phyloP scores from a whole-genome alignment of 2,329 filamentous ascomycete genomes.

The Aspergillus sp. region DNA sequence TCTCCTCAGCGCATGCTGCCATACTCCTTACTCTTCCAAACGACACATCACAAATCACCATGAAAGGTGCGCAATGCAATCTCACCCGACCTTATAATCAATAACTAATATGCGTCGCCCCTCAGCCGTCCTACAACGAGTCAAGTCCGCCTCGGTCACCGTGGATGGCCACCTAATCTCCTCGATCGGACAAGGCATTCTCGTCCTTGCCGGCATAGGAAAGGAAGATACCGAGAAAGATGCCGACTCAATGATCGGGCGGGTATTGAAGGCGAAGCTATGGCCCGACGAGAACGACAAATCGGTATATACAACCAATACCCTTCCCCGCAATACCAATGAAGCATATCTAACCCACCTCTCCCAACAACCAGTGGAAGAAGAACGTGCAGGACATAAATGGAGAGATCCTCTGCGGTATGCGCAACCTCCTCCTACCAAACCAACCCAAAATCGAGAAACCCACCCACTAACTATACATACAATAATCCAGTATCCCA shows the following conservation, averaged over 20 bases:
- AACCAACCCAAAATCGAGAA: background rate
- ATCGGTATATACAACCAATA: constrained; percentile 51
- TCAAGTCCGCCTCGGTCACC: constrained; percentile 91
- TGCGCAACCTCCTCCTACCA: constrained; percentile 24
- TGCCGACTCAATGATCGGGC: constrained; percentile 76
- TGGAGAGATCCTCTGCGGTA: constrained; percentile 94
- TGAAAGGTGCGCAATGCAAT: constrained; percentile 42
- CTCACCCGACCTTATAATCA: background rate
- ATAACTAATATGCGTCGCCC: background rate
- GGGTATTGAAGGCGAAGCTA: constrained; percentile 84
- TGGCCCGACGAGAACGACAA: constrained; percentile 81
- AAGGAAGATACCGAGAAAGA: constrained; percentile 90
- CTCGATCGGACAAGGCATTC: constrained; percentile 82
- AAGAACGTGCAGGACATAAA: constrained; percentile 81
- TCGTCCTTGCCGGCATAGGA: constrained; percentile 89
- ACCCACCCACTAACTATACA: background rate
- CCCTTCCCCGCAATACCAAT: background rate
- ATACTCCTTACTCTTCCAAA: no score
- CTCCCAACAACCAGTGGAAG: constrained; percentile 72
- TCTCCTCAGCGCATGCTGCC: background rate
- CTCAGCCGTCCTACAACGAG: constrained; percentile 85
- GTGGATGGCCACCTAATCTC: constrained; percentile 90
- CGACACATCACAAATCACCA: constrained; percentile 16
- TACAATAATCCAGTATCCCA: constrained; percentile 71
- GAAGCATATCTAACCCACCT: constrained; percentile 3